Base-by-base conservation (phyloP, 2,329 filamentous ascomycete genomes). In the Zarea fungicola region DNA sequence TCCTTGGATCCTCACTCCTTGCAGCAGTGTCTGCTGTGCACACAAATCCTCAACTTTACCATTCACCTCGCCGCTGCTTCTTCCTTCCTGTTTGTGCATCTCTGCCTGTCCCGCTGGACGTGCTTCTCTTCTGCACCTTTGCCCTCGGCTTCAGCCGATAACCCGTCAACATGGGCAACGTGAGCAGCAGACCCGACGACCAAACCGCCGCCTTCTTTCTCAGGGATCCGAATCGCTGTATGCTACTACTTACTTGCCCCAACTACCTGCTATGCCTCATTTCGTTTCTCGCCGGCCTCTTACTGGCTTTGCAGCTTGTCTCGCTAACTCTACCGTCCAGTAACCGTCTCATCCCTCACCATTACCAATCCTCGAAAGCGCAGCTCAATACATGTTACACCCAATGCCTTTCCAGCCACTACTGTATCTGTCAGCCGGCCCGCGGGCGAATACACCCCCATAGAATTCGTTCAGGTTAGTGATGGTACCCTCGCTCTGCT, bases 391-490 rank as follows among this genome's bases (percentile, higher is more conserved):
- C 85, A 83, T 62, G 76, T 96, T 60, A 71, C 81, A 54, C 92
- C 93, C 53, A 96, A 96, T 75, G 78, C 84, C 57, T 97, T 87
- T 63, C 93, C 93, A 56, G 88, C 91, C 34, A 85, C 83, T 49
- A 83, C 84, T 73, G 81, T 93, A 63, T 77, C 75, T 57, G 88
- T 84, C 41, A 84, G 80, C 62, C 83, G 87, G 61, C 82, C 90
- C 34, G 55, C 75, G 21, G 84, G 84, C 59, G 92, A 99, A 64
- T 81, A 81, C 54, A 75, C 76, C 48, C 84, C 88, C 7, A 76
- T 96, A 56, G 92, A 97, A 71, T 99, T 89, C 70, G 81, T 99
- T 36, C 92, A 96, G 83, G 91, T 95, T 74, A 55, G 72, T 67
- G n/a, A n/a, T n/a, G n/a, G n/a, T 52, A 48, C 31, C 29, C 7